Evolutionary conservation across 2,329 filamentous ascomycete genomes (phyloP).

Genomic region (Drechslerella dactyloides): DNA sequence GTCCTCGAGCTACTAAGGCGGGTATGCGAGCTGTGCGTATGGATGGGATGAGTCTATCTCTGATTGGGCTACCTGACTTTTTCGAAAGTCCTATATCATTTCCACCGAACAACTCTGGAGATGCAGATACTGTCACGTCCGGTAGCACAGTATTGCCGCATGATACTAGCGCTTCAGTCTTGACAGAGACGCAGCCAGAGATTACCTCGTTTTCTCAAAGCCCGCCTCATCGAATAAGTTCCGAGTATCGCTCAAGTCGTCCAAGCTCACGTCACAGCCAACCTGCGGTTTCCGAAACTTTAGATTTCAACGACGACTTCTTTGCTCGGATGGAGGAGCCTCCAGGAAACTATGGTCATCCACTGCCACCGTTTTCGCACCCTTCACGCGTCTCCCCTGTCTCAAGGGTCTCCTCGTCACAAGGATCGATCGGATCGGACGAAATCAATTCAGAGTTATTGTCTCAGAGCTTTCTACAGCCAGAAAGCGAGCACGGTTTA

Average conservation of each 20-base stretch:
- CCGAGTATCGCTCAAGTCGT: background rate
- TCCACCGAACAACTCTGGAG: background rate
- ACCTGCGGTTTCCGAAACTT: background rate
- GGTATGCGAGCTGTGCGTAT: conserved; percentile 43
- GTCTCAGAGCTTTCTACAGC: conserved; percentile 30
- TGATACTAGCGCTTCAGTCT: background rate
- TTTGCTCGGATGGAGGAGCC: conserved; percentile 44
- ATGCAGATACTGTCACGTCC: conserved; percentile 32
- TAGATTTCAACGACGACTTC: conserved; percentile 1
- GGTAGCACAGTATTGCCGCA: conserved; percentile 30
- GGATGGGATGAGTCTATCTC: conserved; percentile 26
- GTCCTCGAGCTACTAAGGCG: conserved; percentile 13
- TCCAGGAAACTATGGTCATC: background rate
- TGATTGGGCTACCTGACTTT: conserved; percentile 24
- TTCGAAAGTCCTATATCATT: conserved; percentile 16
- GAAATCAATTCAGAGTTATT: conserved; percentile 20
- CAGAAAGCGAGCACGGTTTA: conserved; percentile 22
- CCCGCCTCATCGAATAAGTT: background rate
- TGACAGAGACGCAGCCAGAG: background rate
- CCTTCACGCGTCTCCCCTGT: conserved; percentile 1
- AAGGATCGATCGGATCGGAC: conserved; percentile 38
- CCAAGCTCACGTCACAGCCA: background rate
- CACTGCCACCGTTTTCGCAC: conserved; percentile 6
- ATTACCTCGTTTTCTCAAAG: background rate
- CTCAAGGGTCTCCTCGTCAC: conserved; percentile 26